These are phyloP conservation scores for Chamaecrista fasciculata DNA, from an alignment of 306 rosid species.

Conservation along the genomic window DNA sequence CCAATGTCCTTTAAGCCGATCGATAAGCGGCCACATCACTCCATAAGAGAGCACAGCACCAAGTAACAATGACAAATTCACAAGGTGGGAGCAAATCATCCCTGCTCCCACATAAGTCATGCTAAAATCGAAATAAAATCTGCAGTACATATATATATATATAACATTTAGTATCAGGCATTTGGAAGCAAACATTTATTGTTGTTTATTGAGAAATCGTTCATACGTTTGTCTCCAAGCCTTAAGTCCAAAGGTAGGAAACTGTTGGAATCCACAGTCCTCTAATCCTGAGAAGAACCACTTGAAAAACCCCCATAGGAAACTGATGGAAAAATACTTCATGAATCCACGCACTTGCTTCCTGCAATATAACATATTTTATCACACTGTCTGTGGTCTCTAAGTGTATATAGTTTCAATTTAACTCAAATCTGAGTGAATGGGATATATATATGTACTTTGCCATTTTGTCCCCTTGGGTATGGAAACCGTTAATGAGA, in stretches of 20 bases:
- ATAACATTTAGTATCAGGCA: too few relatives aligned
- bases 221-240: constrained; percentile 91
- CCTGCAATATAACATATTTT: constrained; percentile 56
- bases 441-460: constrained; percentile 53
- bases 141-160: constrained; percentile 32
- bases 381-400: too few relatives aligned
- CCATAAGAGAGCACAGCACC: constrained; percentile 98
- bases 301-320: constrained; percentile 86
- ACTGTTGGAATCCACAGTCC: constrained; percentile 85
- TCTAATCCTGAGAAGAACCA: constrained; percentile 85
- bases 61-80: constrained; percentile 82
- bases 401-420: too few relatives aligned
- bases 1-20: constrained; percentile 88
- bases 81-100: constrained; percentile 96
- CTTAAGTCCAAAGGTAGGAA: constrained; percentile 88
- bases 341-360: constrained; percentile 85
- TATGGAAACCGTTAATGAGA: constrained; percentile 94
- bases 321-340: constrained; percentile 75
- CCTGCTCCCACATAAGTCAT: constrained; percentile 98
- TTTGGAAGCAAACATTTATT: too few relatives aligned
- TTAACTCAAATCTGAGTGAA: too few relatives aligned
- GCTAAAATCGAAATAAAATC: constrained; percentile 95
- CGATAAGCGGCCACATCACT: constrained; percentile 92
- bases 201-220: too few relatives aligned
- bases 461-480: constrained; percentile 81